Conservation (phyloP, 495 filamentous ascomycete species). For the Trichoderma parareesei region DNA sequence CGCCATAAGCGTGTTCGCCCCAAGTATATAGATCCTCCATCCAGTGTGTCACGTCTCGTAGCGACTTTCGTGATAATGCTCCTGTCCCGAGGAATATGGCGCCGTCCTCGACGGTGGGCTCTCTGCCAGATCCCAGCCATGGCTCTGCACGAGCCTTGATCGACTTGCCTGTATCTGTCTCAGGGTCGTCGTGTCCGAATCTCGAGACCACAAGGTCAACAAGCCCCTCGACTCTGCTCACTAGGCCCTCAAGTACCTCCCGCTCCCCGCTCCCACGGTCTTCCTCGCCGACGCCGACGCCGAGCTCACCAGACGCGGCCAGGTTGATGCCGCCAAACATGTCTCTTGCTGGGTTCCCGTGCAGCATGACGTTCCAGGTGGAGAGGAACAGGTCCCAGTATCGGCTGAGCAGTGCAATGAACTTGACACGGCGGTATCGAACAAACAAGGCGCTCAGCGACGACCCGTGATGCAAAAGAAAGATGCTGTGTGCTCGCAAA, state of each 20-base stretch:
- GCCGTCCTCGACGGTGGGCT: conserved; percentile 66
- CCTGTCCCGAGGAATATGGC: conserved; percentile 76
- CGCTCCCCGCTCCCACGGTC: conserved; percentile 86
- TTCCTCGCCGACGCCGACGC: conserved; percentile 89
- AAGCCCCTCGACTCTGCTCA: conserved; percentile 56
- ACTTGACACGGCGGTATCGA: conserved; percentile 40
- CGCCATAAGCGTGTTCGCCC: conserved; percentile 72
- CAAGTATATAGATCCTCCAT: conserved; percentile 73
- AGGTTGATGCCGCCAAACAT: conserved; percentile 82
- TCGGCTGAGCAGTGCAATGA: conserved; percentile 54
- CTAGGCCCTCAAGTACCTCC: conserved; percentile 82
- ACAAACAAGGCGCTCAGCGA: conserved; percentile 58
- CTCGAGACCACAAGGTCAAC: conserved; percentile 80
- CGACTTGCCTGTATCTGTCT: conserved; percentile 11
- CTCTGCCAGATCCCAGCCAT: conserved; percentile 61
- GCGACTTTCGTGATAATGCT: conserved; percentile 52
- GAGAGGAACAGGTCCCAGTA: conserved; percentile 79
- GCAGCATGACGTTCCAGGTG: conserved; percentile 82
- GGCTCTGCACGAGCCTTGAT: conserved; percentile 15
- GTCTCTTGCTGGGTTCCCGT: conserved; percentile 76
- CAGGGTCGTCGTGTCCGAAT: conserved; percentile 54
- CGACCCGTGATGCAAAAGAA: conserved; percentile 76
- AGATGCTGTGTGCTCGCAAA: conserved; percentile 70
- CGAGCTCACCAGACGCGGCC: conserved; percentile 82
- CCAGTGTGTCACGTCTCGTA: conserved; percentile 67